phyloP scores from a whole-genome alignment of 306 rosid species.

The Sechiopsis laciniata region DNA sequence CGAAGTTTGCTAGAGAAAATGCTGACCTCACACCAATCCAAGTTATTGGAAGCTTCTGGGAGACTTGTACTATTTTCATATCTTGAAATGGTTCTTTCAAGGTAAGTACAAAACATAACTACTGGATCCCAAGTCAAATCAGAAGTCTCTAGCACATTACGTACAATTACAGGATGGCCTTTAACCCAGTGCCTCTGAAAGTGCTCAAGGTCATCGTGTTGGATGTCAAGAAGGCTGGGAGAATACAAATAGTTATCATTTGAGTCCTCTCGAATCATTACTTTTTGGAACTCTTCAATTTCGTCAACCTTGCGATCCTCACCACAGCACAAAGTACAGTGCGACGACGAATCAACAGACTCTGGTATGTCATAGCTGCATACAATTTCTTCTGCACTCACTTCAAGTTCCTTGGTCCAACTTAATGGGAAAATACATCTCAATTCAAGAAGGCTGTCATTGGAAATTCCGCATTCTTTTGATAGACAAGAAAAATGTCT shows the following conservation, averaged over 20 bases:
- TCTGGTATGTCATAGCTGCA: slow-evolving; percentile 98
- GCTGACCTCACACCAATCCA: slow-evolving; percentile 98
- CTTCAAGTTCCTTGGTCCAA: slow-evolving; percentile 82
- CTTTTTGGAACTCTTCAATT: slow-evolving; percentile 48
- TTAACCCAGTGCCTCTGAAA: slow-evolving; percentile 94
- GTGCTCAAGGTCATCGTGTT: slow-evolving; percentile 66
- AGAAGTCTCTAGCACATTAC: slow-evolving; percentile 49
- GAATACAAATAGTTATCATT: slow-evolving; percentile 63
- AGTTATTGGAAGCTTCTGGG: slow-evolving; percentile 51
- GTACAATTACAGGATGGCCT: slow-evolving; percentile 87
- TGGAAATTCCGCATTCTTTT: slow-evolving; percentile 58
- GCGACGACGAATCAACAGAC: slow-evolving; percentile 51
- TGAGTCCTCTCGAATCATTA: slow-evolving; percentile 59
- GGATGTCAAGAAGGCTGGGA: slow-evolving; percentile 52
- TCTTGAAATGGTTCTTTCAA: slow-evolving; percentile 68
- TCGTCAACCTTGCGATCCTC: slow-evolving; percentile 39
- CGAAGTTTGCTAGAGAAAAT: slow-evolving; percentile 4
- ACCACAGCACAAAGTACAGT: slow-evolving; percentile 64
- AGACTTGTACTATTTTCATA: slow-evolving; percentile 54
- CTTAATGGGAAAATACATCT: slow-evolving; percentile 55
- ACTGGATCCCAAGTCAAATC: slow-evolving; percentile 82
- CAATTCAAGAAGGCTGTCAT: slow-evolving; percentile 65
- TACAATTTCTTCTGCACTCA: slow-evolving; percentile 81
- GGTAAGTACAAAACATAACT: slow-evolving; percentile 65
- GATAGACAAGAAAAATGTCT: slow-evolving; percentile 53